These are phyloP conservation scores for Morella rubra DNA, from an alignment of 306 rosid genomes.

Conservation along the genomic window DNA sequence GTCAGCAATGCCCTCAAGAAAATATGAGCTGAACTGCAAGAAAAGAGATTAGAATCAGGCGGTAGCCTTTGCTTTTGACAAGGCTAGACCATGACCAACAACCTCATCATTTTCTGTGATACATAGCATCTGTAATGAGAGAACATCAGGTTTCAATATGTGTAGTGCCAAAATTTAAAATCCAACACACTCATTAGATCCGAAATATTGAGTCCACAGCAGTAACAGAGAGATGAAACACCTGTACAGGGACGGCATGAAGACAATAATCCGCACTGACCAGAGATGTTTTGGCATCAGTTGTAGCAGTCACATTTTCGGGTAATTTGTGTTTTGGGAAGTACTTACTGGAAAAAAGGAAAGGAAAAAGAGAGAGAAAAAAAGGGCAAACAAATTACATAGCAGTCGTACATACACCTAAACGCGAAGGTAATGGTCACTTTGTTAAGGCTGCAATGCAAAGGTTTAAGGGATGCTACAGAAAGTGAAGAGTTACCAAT, in stretches of 20 bases:
- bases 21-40: slow-evolving; percentile 79
- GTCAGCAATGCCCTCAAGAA: slow-evolving; percentile 79
- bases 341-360: slow-evolving; percentile 55
- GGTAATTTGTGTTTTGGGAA: slow-evolving; percentile 79
- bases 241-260: slow-evolving; percentile 98
- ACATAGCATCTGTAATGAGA: background rate
- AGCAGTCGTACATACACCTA: background rate
- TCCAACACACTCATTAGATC: background rate
- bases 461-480: slow-evolving; percentile 10
- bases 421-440: slow-evolving; percentile 1
- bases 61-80: background rate
- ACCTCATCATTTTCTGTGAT: background rate
- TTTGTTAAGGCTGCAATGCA: background rate
- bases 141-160: background rate
- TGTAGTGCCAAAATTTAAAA: slow-evolving; percentile 1
- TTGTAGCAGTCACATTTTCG: slow-evolving; percentile 76
- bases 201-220: background rate
- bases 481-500: slow-evolving; percentile 46
- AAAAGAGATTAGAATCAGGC: slow-evolving; percentile 30
- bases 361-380: background rate
- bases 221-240: slow-evolving; percentile 21
- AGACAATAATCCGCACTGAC: slow-evolving; percentile 74
- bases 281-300: slow-evolving; percentile 79
- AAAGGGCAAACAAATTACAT: background rate
- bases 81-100: background rate